These are phyloP conservation scores for Wallacemonas sp. DNA, from an alignment of 208 protist genomes.

Conservation along the genomic window DNA sequence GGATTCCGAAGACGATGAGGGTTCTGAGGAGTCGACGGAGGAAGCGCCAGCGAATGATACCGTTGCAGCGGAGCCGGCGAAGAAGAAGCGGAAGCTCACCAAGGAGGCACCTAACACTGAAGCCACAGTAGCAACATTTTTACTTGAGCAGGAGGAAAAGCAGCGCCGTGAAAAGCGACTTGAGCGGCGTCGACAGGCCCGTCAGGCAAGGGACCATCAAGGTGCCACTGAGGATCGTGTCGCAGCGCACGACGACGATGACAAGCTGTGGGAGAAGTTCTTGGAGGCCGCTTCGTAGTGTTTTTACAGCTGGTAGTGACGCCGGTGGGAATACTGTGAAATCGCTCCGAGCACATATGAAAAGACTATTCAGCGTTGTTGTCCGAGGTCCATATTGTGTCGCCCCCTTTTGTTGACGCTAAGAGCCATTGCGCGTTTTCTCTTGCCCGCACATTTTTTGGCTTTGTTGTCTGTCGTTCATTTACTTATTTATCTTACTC, in stretches of 20 bases:
- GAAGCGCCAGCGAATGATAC: neutral
- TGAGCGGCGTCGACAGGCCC: constrained; percentile 14
- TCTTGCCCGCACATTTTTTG: neutral
- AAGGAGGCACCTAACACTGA: constrained; percentile 12
- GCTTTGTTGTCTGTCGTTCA: neutral
- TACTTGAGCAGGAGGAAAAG: constrained; percentile 38
- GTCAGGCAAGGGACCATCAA: constrained; percentile 1
- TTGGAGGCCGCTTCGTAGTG: constrained; percentile 24
- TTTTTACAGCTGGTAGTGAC: neutral
- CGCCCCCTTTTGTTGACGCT: too few species aligned
- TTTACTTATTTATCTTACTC: constrained; percentile 9
- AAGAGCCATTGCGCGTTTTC: neutral
- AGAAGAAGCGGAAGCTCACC: constrained; percentile 13
- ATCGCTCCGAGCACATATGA: too few species aligned
- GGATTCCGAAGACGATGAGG: constrained; percentile 20
- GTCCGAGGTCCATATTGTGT: neutral
- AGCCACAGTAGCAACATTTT: constrained; percentile 59
- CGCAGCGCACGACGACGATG: constrained; percentile 17
- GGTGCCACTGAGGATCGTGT: neutral
- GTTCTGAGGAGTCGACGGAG: neutral
- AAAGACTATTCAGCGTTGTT: too few species aligned
- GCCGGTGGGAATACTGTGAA: too few species aligned
- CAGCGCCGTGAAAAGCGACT: constrained; percentile 43
- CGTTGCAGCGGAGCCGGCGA: neutral
- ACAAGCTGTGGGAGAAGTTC: constrained; percentile 51